These are phyloP conservation scores for Ogataea saltuana DNA, from an alignment of 805 yeast genomes.

Conservation along the genomic window DNA sequence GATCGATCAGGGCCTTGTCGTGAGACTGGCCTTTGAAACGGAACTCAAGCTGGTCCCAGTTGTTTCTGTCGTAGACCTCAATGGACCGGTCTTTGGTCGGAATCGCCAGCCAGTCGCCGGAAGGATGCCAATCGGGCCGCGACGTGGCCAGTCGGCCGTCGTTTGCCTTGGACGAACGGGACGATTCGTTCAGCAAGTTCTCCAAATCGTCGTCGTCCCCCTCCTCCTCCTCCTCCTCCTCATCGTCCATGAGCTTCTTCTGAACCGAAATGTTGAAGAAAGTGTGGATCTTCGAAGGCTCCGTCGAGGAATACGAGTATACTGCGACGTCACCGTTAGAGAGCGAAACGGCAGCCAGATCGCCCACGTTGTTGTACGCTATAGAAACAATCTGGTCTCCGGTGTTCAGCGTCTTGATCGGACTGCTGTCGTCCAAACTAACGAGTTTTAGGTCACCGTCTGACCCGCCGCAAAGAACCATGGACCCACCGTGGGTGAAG, in stretches of 20 bases:
- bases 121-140: conserved; percentile 67
- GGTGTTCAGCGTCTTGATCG: conserved; percentile 36
- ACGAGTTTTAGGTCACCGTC: conserved; percentile 56
- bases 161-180: conserved; percentile 37
- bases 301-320: conserved; percentile 55
- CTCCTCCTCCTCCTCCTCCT: conserved; percentile 43
- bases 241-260: conserved; percentile 34
- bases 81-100: conserved; percentile 55
- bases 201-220: conserved; percentile 34
- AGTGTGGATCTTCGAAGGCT: conserved; percentile 51
- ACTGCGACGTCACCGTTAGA: conserved; percentile 60
- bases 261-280: conserved; percentile 42
- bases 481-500: conserved; percentile 61
- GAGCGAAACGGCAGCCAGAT: conserved; percentile 56
- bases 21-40: conserved; percentile 29
- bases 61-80: conserved; percentile 43
- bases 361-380: conserved; percentile 57
- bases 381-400: conserved; percentile 59
- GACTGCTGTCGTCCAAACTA: conserved; percentile 40
- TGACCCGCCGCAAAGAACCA: conserved; percentile 65
- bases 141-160: conserved; percentile 38
- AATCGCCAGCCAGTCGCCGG: conserved; percentile 67
- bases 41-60: conserved; percentile 29
- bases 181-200: conserved; percentile 30
- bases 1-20: conserved; percentile 43